phyloP scores from a whole-genome alignment of 768 basidiomycete genomes.

The Cyclocybe cylindracea region DNA sequence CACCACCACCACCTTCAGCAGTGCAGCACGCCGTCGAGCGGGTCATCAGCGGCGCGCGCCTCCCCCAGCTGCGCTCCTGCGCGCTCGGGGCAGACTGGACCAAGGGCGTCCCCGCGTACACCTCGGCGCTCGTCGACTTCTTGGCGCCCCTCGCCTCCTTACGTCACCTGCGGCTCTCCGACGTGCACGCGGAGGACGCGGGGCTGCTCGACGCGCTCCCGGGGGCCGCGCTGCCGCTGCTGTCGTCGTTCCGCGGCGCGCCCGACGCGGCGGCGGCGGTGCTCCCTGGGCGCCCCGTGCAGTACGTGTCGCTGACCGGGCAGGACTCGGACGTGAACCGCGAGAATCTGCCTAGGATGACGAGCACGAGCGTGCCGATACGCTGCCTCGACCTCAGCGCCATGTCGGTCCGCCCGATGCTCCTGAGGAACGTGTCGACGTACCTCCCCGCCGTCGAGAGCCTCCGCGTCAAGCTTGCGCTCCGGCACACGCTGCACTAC shows the following conservation, averaged over 20 bases:
- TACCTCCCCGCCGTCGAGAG: constrained; percentile 50
- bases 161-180: constrained; percentile 47
- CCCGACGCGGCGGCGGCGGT: constrained; percentile 58
- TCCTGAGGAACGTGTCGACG: constrained; percentile 56
- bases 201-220: constrained; percentile 35
- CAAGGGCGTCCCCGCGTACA: constrained; percentile 44
- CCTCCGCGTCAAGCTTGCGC: constrained; percentile 57
- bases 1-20: constrained; percentile 15
- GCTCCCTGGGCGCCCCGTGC: constrained; percentile 63
- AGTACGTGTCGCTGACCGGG: constrained; percentile 54
- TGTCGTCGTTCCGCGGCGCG: constrained; percentile 60
- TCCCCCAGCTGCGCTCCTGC: constrained; percentile 41
- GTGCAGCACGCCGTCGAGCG: constrained; percentile 49
- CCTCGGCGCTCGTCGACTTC: constrained; percentile 39
- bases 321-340: constrained; percentile 56
- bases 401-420: constrained; percentile 57
- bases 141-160: constrained; percentile 41
- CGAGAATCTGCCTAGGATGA: constrained; percentile 51
- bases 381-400: constrained; percentile 58
- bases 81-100: constrained; percentile 48
- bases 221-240: constrained; percentile 44
- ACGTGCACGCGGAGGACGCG: constrained; percentile 33
- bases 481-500: constrained; percentile 67
- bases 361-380: constrained; percentile 47
- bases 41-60: constrained; percentile 35